Percentiles rank a stretch among this genome's conserved stretches.
These are phyloP conservation scores for Nitzschia sp. DNA, from an alignment of 108 stramenopile genomes.

Conservation along the genomic window DNA sequence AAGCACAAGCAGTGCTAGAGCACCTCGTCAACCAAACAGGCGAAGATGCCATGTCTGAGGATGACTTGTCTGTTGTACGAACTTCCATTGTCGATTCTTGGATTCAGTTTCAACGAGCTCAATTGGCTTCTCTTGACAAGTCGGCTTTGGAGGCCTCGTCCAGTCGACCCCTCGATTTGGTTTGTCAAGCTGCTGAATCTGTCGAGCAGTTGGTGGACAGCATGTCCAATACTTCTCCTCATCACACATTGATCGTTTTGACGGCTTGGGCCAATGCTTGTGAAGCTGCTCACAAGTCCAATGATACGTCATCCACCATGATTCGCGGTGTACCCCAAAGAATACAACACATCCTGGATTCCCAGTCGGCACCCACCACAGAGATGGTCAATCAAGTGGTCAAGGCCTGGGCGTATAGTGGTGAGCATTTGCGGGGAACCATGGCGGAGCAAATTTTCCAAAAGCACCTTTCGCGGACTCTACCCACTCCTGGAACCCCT, in stretches of 20 bases:
- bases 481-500: neutral
- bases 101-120: constrained; percentile 28
- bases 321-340: constrained; percentile 52
- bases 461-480: neutral
- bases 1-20: constrained; percentile 15
- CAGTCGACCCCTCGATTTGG: constrained; percentile 1
- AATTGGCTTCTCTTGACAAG: neutral
- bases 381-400: constrained; percentile 43
- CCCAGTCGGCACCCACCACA: constrained; percentile 4
- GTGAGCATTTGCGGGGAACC: constrained; percentile 46
- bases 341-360: constrained; percentile 40
- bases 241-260: constrained; percentile 24
- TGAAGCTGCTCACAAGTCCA: constrained; percentile 12
- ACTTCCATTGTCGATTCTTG: constrained; percentile 33
- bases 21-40: neutral
- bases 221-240: constrained; percentile 7
- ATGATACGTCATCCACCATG: neutral
- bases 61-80: constrained; percentile 13
- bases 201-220: constrained; percentile 15
- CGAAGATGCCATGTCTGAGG: neutral
- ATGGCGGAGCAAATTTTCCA: constrained; percentile 47
- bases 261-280: constrained; percentile 33
- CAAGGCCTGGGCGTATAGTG: constrained; percentile 51
- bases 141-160: neutral
- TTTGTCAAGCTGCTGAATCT: constrained; percentile 28